These are phyloP conservation scores for Salvia sclarea DNA, from an alignment of 305 asterid genomes.

Conservation along the genomic window DNA sequence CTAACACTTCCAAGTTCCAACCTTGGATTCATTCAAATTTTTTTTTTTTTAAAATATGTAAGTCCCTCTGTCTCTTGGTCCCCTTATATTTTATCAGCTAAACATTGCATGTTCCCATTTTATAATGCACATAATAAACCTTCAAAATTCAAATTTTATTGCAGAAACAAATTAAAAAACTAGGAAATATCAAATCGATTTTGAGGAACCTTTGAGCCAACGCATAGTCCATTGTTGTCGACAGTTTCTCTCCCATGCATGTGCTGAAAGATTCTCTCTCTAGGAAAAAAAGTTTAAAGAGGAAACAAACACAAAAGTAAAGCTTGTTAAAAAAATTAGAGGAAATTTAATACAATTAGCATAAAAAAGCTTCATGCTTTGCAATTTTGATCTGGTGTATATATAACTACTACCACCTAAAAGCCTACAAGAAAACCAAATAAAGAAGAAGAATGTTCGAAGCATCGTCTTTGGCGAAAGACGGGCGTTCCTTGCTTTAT, in stretches of 20 bases:
- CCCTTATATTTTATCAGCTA: not conserved
- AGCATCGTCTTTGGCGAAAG: not conserved
- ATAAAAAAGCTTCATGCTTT: not conserved
- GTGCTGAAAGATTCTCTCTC: not conserved
- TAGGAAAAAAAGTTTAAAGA: not conserved
- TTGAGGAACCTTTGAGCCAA: not conserved
- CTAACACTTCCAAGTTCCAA: too few relatives aligned
- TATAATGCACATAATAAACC: not conserved
- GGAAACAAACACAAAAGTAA: not conserved
- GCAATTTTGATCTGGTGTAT: not conserved
- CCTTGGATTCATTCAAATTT: too few relatives aligned
- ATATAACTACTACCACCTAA: too few relatives aligned
- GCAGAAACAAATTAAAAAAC: not conserved
- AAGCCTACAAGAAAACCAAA: not conserved
- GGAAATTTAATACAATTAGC: too few relatives aligned
- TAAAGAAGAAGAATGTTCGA: not conserved
- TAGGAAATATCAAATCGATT: not conserved
- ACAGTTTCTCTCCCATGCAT: not conserved
- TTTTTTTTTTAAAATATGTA: too few relatives aligned
- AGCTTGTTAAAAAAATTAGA: not conserved
- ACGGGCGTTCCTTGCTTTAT: not conserved
- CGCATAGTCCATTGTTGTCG: conserved; percentile 5
- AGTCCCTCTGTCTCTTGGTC: not conserved
- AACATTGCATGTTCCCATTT: not conserved
- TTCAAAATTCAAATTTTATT: not conserved